These are phyloP conservation scores for Syzygium syzygioides DNA, from an alignment of 441 rosid genomes.

Conservation along the genomic window DNA sequence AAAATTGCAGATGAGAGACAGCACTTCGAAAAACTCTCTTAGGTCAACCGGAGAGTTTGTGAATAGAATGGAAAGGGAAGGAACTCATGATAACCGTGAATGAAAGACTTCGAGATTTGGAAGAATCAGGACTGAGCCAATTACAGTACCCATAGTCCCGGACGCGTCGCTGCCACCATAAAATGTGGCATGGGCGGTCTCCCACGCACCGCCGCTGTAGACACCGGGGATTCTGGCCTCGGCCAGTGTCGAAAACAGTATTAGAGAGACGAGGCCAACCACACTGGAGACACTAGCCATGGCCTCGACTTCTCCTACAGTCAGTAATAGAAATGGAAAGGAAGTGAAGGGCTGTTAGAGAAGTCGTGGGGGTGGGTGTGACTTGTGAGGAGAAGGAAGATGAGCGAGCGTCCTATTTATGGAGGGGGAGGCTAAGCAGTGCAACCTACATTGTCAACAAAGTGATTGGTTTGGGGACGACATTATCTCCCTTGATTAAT, in stretches of 20 bases:
- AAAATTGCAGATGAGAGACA: neutral
- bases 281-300: neutral
- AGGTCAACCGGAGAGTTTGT: neutral
- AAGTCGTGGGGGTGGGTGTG: neutral
- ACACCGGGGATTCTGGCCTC: conserved; percentile 12
- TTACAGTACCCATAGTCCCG: conserved; percentile 11
- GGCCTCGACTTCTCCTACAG: neutral
- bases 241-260: neutral
- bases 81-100: neutral
- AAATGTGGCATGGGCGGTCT: conserved; percentile 17
- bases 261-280: neutral
- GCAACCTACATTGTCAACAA: conserved; percentile 22
- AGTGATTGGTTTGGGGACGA: neutral
- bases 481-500: conserved; percentile 34
- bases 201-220: conserved; percentile 4
- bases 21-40: neutral
- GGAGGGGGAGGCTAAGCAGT: neutral
- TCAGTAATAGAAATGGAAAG: neutral
- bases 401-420: neutral
- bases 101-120: neutral
- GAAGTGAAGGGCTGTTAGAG: neutral
- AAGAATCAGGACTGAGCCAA: neutral
- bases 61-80: neutral
- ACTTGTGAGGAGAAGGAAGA: neutral
- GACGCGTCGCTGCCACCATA: conserved; percentile 14